Percentiles rank a stretch among this genome's conserved stretches.
These are phyloP conservation scores for Erythrophleum fordii DNA, from an alignment of 306 rosid genomes.

Conservation along the genomic window DNA sequence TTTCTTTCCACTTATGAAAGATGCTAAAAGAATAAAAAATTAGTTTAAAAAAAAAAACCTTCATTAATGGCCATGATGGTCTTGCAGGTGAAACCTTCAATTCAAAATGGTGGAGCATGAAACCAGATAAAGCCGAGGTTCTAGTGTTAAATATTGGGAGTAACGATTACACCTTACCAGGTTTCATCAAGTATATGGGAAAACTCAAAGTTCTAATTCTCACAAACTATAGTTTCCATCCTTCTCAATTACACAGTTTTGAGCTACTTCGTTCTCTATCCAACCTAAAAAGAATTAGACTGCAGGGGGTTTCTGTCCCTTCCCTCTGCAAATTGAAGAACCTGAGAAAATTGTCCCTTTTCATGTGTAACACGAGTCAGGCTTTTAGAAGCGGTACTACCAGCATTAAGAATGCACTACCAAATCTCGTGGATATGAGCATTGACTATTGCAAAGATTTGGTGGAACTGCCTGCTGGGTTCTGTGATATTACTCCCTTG, in stretches of 20 bases:
- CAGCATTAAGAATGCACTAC: slow-evolving; percentile 44
- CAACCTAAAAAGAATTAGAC: slow-evolving; percentile 56
- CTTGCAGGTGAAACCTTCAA: slow-evolving; percentile 62
- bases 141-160: slow-evolving; percentile 57
- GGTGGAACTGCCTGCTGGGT: slow-evolving; percentile 38
- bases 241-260: slow-evolving; percentile 44
- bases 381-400: slow-evolving; percentile 33
- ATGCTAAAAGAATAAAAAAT: no score
- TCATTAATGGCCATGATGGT: not conserved
- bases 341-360: slow-evolving; percentile 49
- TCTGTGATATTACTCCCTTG: slow-evolving; percentile 39
- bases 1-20: not conserved
- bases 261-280: slow-evolving; percentile 45
- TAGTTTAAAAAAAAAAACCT: not conserved
- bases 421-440: slow-evolving; percentile 51
- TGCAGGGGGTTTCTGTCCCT: slow-evolving; percentile 56
- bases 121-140: slow-evolving; percentile 58
- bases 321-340: slow-evolving; percentile 35
- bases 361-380: slow-evolving; percentile 48
- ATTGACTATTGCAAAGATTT: slow-evolving; percentile 57
- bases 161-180: slow-evolving; percentile 50
- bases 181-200: slow-evolving; percentile 51
- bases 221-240: slow-evolving; percentile 58
- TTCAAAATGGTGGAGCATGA: slow-evolving; percentile 55
- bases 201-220: slow-evolving; percentile 58